Evolutionary conservation across 1,139 yeast species (phyloP), one percentile per base, ranked within the genome.

Genomic region (Hyphopichia burtonii): DNA sequence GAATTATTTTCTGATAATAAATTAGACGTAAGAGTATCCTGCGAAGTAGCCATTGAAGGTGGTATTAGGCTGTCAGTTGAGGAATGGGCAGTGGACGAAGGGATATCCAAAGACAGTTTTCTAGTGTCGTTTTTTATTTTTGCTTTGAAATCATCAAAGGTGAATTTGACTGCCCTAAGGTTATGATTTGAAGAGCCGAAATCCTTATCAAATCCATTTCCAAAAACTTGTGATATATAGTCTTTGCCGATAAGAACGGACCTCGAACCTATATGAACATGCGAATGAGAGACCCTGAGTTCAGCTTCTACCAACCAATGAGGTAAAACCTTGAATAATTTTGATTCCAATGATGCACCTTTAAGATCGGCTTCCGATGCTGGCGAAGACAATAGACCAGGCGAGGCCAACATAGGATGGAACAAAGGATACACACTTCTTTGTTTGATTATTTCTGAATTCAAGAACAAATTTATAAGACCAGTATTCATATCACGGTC

Each of bases 191-290:
- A 63, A 3, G 47, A 53, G 17, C 71, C 64, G 31, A 66, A 54
- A 51, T 78, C 82, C 38, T 65, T 63, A 22, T 63, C 56, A 25
- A 71, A 61, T 19, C 68, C 71, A 1, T 70, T 56, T 7, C 58
- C 65, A 3, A 58, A 45, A 2, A 52, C 46, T 28, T 65, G 58
- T 36, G 71, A 58, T 5, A 70, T 51, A 38, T 68, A 65, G 17
- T 71, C 67, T 10, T 75, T 49, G 12, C 71, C 80, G 47, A 83
- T 71, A 40, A 83, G 66, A 0, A 83, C 74, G 0, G 89, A 83
- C 39, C 87, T 68, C 0, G 87, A 74, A 0, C 88, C 89, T 8
- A 82, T 44, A 9, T 61, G 52, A 0, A 81, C 37, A 3, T 56
- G 54, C 3, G 74, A 53, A 3, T 63, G 54, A 2, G 58, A 48